These are phyloP conservation scores for Bremia lactucae DNA, from an alignment of 352 stramenopile genomes.

Conservation along the genomic window DNA sequence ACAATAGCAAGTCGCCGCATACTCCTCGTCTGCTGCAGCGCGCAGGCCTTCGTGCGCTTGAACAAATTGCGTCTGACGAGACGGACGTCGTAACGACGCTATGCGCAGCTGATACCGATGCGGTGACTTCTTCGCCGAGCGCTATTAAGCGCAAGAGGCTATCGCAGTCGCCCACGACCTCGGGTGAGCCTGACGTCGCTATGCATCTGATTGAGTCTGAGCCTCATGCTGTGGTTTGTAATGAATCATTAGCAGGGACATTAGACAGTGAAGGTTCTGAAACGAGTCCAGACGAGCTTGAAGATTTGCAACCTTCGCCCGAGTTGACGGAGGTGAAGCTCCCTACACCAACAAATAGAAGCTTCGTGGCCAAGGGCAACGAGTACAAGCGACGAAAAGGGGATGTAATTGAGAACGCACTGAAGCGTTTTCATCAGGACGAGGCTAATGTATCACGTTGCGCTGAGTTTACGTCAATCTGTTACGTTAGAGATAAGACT, in stretches of 20 bases:
- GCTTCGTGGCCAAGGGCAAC: conserved; percentile 34
- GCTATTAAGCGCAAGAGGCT: conserved; percentile 52
- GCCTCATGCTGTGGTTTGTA: conserved; percentile 1
- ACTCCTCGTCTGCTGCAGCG: conserved; percentile 33
- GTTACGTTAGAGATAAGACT: conserved; percentile 11
- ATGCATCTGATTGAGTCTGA: not conserved
- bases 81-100: conserved; percentile 2
- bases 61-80: conserved; percentile 35
- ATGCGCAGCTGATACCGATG: conserved; percentile 1
- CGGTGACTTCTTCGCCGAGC: conserved; percentile 18
- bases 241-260: conserved; percentile 12
- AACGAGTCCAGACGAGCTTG: conserved; percentile 19
- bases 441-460: conserved; percentile 22
- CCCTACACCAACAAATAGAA: conserved; percentile 23
- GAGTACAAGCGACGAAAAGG: conserved; percentile 47
- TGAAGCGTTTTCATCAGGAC: conserved; percentile 41
- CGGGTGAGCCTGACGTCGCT: conserved; percentile 16
- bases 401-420: conserved; percentile 48
- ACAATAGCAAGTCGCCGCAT: conserved; percentile 18
- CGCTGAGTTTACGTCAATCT: conserved; percentile 44
- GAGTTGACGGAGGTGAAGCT: conserved; percentile 8
- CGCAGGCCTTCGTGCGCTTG: conserved; percentile 38
- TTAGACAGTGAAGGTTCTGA: conserved; percentile 19
- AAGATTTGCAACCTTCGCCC: conserved; percentile 12
- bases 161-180: conserved; percentile 31